phyloP scores from a whole-genome alignment of 2,329 filamentous ascomycete genomes.

The Aspergillus viridinutans region DNA sequence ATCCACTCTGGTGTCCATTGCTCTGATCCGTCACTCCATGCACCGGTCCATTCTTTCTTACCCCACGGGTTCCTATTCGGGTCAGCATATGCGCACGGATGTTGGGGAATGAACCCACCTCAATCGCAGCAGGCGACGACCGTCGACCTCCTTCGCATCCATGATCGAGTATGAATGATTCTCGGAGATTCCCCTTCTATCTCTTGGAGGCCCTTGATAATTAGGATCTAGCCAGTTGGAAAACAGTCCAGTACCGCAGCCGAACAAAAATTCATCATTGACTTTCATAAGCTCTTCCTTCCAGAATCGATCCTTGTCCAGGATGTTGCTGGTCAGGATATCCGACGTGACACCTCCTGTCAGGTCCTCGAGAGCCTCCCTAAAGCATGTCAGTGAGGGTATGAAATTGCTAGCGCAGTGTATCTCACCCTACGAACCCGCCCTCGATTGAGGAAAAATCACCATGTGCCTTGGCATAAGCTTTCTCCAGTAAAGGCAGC shows the following conservation, averaged over 20 bases:
- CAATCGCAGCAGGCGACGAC: conserved; percentile 60
- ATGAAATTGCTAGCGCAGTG: background rate
- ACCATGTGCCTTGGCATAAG: conserved; percentile 78
- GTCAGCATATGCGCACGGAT: conserved; percentile 11
- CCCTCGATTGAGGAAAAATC: conserved; percentile 73
- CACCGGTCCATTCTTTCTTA: conserved; percentile 72
- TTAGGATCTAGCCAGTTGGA: conserved; percentile 41
- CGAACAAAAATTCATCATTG: conserved; percentile 66
- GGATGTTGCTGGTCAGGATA: conserved; percentile 43
- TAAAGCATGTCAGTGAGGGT: conserved; percentile 10
- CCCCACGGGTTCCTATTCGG: conserved; percentile 72
- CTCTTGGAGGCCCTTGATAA: conserved; percentile 31
- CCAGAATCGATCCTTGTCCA: conserved; percentile 77
- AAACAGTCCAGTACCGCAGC: conserved; percentile 44
- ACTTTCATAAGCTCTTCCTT: conserved; percentile 73
- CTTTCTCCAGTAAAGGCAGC: conserved; percentile 76
- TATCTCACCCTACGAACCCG: conserved; percentile 61
- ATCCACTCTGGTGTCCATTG: conserved; percentile 82
- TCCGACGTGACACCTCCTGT: conserved; percentile 51
- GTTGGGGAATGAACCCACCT: conserved; percentile 37
- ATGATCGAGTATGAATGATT: conserved; percentile 57
- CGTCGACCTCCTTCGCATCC: conserved; percentile 58
- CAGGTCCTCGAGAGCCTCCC: conserved; percentile 56
- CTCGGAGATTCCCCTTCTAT: conserved; percentile 42
- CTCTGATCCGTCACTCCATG: conserved; percentile 78